Evolutionary conservation across 2,329 filamentous ascomycete genomes (phyloP).

Genomic region (Exophiala viscosa): DNA sequence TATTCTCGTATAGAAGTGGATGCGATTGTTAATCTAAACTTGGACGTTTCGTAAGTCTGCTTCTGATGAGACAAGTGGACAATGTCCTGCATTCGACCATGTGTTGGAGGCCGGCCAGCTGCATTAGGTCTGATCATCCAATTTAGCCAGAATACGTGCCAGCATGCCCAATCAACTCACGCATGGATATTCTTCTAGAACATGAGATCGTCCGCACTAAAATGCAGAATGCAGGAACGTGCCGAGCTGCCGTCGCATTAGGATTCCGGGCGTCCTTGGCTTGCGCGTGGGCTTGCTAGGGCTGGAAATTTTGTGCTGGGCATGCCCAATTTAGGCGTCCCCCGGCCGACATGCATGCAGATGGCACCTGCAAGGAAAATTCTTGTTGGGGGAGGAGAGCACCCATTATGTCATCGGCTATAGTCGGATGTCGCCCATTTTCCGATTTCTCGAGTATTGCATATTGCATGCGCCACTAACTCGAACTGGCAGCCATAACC

Average conservation of each 20-base stretch:
- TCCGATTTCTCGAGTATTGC: too few relatives aligned
- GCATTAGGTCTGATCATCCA: too few relatives aligned
- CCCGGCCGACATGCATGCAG: too few relatives aligned
- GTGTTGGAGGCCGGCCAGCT: background rate
- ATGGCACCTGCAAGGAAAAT: too few relatives aligned
- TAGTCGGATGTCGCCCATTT: too few relatives aligned
- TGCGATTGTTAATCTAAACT: background rate
- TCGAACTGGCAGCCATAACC: too few relatives aligned
- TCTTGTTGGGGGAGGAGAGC: too few relatives aligned
- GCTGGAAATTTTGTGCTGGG: slow-evolving; percentile 5
- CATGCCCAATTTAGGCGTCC: background rate
- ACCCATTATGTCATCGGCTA: too few relatives aligned
- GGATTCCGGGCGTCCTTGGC: background rate
- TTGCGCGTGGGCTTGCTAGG: slow-evolving; percentile 1
- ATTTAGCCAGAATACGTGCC: too few relatives aligned
- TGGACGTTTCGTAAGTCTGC: too few relatives aligned
- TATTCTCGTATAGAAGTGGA: background rate
- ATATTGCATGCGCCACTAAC: too few relatives aligned
- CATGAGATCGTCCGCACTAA: background rate
- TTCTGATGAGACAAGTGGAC: background rate
- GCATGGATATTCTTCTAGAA: slow-evolving; percentile 4
- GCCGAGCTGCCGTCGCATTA: slow-evolving; percentile 18
- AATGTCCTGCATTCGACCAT: background rate
- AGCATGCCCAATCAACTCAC: too few relatives aligned
- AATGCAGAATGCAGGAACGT: slow-evolving; percentile 17